phyloP scores from a whole-genome alignment of 441 rosid genomes.

The Pelargonium australe region DNA sequence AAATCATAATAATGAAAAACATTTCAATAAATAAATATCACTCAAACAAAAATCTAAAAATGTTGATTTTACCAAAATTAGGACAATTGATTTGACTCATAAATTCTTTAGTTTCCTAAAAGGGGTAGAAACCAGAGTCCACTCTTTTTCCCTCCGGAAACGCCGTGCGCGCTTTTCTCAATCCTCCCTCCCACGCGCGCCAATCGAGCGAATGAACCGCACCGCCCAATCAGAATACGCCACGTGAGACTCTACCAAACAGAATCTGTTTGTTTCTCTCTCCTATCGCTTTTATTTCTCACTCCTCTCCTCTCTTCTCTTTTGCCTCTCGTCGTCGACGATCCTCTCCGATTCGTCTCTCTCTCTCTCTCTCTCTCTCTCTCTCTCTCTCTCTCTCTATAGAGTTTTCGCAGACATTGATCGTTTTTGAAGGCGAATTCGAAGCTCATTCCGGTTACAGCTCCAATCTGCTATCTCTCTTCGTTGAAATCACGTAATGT shows the following conservation, averaged over 20 bases:
- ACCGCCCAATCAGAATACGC: not conserved
- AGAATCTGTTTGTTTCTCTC: not conserved
- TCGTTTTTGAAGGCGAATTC: not conserved
- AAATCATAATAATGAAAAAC: too few species aligned
- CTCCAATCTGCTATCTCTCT: slow-evolving; percentile 3
- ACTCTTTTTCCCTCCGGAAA: slow-evolving; percentile 2
- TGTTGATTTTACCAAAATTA: not conserved
- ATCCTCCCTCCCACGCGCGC: not conserved
- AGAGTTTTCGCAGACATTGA: not conserved
- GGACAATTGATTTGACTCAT: not conserved
- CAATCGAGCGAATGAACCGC: not conserved
- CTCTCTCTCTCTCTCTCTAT: not conserved
- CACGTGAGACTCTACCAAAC: not conserved
- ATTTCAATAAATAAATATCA: not conserved
- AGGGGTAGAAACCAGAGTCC: slow-evolving; percentile 2
- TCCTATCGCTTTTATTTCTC: slow-evolving; percentile 8
- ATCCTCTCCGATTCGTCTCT: slow-evolving; percentile 2
- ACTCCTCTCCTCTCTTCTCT: slow-evolving; percentile 2
- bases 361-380: not conserved
- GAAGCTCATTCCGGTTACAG: not conserved
- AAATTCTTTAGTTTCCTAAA: not conserved
- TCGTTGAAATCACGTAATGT: not conserved
- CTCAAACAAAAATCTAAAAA: not conserved
- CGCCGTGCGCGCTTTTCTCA: not conserved
- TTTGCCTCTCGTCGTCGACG: not conserved